Percentiles rank a stretch among this genome's conserved stretches.
Evolutionary conservation across 495 filamentous ascomycete species (phyloP).

Genomic region (Xylaria curta): DNA sequence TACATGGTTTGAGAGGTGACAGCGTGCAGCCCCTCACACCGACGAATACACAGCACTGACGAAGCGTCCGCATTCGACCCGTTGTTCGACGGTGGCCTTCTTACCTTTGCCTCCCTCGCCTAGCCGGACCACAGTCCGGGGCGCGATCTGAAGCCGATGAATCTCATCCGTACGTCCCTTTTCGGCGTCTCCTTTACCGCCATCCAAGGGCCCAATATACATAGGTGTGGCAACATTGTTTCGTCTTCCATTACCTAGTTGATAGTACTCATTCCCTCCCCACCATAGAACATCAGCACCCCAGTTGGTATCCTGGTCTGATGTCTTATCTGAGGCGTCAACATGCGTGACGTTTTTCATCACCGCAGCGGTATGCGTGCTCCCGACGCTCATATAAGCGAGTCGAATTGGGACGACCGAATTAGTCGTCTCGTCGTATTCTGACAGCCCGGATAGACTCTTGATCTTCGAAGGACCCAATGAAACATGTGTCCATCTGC

Average conservation of each 20-base stretch:
- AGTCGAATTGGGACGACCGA: conserved; percentile 78
- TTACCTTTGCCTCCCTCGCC: conserved; percentile 67
- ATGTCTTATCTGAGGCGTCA: conserved; percentile 53
- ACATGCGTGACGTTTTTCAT: conserved; percentile 79
- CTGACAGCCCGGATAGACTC: conserved; percentile 76
- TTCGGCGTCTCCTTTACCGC: conserved; percentile 51
- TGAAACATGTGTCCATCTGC: conserved; percentile 90
- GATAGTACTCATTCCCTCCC: conserved; percentile 93
- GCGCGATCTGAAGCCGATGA: conserved; percentile 86
- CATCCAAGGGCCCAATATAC: conserved; percentile 79
- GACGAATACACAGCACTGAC: conserved; percentile 81
- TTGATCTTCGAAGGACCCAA: conserved; percentile 81
- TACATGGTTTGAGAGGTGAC: not conserved
- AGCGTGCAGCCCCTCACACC: conserved; percentile 33
- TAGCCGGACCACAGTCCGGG: conserved; percentile 70
- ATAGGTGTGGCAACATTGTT: conserved; percentile 75
- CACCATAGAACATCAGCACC: conserved; percentile 89
- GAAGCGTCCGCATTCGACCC: conserved; percentile 82
- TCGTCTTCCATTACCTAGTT: conserved; percentile 88
- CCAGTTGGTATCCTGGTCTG: conserved; percentile 73
- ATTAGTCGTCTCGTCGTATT: conserved; percentile 79
- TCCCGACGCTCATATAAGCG: conserved; percentile 71
- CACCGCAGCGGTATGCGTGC: conserved; percentile 78
- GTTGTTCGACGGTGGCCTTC: conserved; percentile 80
- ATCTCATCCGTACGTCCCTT: conserved; percentile 62